A percentile compares a stretch with the other conserved stretches of the same genome.
These are phyloP conservation scores for Trichoderma koningii DNA, from an alignment of 2,329 filamentous ascomycete species.

Conservation along the genomic window DNA sequence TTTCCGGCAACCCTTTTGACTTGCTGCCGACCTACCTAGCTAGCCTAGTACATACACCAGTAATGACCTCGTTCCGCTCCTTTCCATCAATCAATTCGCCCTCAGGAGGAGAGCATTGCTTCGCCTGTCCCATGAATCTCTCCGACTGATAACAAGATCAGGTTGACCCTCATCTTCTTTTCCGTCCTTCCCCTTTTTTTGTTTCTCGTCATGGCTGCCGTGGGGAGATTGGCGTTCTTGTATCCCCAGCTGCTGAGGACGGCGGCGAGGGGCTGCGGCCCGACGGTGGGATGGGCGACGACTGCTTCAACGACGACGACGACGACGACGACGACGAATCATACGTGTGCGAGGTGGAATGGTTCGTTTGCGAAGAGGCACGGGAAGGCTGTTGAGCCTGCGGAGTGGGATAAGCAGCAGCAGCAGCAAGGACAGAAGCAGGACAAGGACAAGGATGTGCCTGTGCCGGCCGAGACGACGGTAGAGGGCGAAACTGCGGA, in stretches of 20 bases:
- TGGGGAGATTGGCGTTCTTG: slow-evolving; percentile 64
- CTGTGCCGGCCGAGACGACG: neutral
- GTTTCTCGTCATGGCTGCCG: slow-evolving; percentile 52
- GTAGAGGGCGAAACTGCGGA: neutral
- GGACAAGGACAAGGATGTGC: neutral
- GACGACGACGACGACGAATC: slow-evolving; percentile 24
- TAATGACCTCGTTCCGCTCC: slow-evolving; percentile 8
- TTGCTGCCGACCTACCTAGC: too few species aligned
- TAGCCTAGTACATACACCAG: too few species aligned
- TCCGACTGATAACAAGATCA: neutral
- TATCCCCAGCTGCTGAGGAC: slow-evolving; percentile 68
- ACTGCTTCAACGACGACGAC: slow-evolving; percentile 16
- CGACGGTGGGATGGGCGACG: slow-evolving; percentile 20
- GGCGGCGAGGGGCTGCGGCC: slow-evolving; percentile 31
- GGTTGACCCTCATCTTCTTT: neutral
- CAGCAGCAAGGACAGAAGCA: slow-evolving; percentile 27
- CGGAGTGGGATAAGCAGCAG: slow-evolving; percentile 36
- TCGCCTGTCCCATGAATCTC: slow-evolving; percentile 7
- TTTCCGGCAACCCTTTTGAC: slow-evolving; percentile 17
- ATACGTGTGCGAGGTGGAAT: slow-evolving; percentile 40
- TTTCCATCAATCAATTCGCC: slow-evolving; percentile 4
- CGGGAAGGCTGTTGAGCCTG: slow-evolving; percentile 63
- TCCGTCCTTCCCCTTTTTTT: neutral
- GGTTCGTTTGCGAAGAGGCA: slow-evolving; percentile 57
- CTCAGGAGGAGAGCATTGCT: neutral